phyloP scores from a whole-genome alignment of 2,329 filamentous ascomycete genomes.

The Graphiopsis chlorocephala region DNA sequence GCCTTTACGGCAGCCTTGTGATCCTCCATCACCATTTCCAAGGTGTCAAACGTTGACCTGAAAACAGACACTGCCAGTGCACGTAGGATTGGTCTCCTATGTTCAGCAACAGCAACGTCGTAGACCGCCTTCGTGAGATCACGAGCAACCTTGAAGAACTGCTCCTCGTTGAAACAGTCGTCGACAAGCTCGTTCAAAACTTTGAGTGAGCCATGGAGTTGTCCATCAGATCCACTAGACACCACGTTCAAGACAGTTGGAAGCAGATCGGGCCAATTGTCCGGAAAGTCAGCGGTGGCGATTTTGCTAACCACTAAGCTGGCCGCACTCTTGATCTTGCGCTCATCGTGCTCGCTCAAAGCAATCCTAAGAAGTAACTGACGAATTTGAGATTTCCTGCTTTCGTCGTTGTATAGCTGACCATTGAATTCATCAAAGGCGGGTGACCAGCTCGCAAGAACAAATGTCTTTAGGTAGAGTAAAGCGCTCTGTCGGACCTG shows the following conservation, averaged over 20 bases:
- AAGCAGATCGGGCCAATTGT: constrained; percentile 88
- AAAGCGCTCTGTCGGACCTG: constrained; percentile 81
- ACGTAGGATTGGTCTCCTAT: constrained; percentile 68
- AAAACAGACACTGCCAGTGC: constrained; percentile 89
- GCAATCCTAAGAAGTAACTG: constrained; percentile 73
- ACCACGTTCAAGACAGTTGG: constrained; percentile 76
- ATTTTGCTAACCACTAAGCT: constrained; percentile 93
- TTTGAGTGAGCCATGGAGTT: constrained; percentile 84
- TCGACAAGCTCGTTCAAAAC: constrained; percentile 89
- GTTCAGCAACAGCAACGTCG: constrained; percentile 73
- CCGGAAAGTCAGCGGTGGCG: constrained; percentile 86
- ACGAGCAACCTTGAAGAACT: constrained; percentile 87
- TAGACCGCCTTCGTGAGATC: constrained; percentile 83
- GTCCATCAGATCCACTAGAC: constrained; percentile 69
- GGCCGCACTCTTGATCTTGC: constrained; percentile 84
- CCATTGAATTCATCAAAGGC: constrained; percentile 69
- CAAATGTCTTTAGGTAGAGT: constrained; percentile 75
- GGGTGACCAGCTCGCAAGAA: constrained; percentile 79
- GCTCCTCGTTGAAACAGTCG: constrained; percentile 87
- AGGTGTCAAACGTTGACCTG: constrained; percentile 84
- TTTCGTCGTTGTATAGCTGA: constrained; percentile 63
- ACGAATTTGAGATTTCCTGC: constrained; percentile 70
- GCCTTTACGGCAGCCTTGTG: constrained; percentile 80
- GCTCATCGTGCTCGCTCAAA: constrained; percentile 68
- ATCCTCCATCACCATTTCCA: constrained; percentile 95